Conservation (phyloP, 2,329 filamentous ascomycete genomes). For the Chaetomiaceae sp. region DNA sequence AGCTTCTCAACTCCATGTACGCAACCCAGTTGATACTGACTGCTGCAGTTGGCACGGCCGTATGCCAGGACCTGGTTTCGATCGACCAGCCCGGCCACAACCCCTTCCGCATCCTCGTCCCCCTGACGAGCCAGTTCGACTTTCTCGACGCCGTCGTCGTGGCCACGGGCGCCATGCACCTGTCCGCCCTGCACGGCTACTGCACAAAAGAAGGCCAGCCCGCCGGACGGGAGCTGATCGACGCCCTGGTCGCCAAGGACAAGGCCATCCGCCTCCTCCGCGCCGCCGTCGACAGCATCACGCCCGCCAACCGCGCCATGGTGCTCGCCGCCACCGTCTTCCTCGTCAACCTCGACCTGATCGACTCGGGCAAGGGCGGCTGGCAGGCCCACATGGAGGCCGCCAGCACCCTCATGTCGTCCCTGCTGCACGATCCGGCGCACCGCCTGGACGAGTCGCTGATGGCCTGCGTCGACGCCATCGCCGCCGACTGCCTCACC, state of each 20-base stretch:
- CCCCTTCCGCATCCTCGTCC: constrained; percentile 43
- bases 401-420: constrained; percentile 41
- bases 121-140: constrained; percentile 38
- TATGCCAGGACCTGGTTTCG: constrained; percentile 51
- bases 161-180: constrained; percentile 45
- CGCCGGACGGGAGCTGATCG: constrained; percentile 32
- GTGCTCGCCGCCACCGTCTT: constrained; percentile 45
- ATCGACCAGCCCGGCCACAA: constrained; percentile 42
- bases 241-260: constrained; percentile 44
- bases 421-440: constrained; percentile 29
- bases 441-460: constrained; percentile 27
- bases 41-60: constrained; percentile 37
- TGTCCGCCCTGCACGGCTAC: constrained; percentile 40
- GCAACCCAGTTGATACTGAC: not conserved
- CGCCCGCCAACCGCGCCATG: constrained; percentile 32
- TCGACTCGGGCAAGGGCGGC: constrained; percentile 45
- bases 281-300: constrained; percentile 36
- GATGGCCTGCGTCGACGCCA: constrained; percentile 39
- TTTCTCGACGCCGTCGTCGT: constrained; percentile 45
- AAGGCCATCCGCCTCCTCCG: constrained; percentile 41
- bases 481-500: constrained; percentile 47
- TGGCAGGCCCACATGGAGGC: constrained; percentile 47
- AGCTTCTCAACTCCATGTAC: constrained; percentile 17
- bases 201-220: constrained; percentile 25
- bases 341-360: constrained; percentile 48